Evolutionary conservation across 345 rosid species (phyloP), one percentile per base, ranked within the genome.

Genomic region (Sisymbrium irio): DNA sequence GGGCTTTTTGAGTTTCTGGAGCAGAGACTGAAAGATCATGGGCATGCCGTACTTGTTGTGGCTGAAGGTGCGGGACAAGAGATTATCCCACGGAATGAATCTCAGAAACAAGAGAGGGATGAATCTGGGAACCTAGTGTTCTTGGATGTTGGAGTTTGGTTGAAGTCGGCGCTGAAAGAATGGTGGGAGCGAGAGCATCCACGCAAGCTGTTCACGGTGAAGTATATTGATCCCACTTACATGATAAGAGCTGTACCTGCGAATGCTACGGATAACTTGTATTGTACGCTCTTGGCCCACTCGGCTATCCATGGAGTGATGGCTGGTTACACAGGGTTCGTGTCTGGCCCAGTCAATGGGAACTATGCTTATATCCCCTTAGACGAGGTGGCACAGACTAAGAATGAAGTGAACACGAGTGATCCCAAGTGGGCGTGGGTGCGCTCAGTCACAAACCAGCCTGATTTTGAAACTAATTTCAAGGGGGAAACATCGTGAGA

Each of bases 361-460:
- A 85, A 80, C 86, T 87, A 89, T 69, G 94, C 90, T 0, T 94
- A 91, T 63, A 89, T 94, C 50, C 97, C 97, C 0, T 35, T 94
- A 65, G 86, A 83, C 13, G 96, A 93, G 36, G 90, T 93, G 72
- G 93, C 91, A 2, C 59, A 56, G 71, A 82, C 91, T 20, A 87
- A 73, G 85, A 87, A 91, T 60, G 80, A 72, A 83, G 96, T 91
- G 28, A 71, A 89, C 63, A 71, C 85, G 0, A 80, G 56, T 65
- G 96, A 89, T 69, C 98, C 86, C 68, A 89, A 88, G 78, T 91
- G 98, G 97, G 96, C 96, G 1, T 91, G 97, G 96, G 89, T 94
- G 19, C 88, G 92, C 69, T 88, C 95, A 11, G 86, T 89, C 25
- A 91, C 88, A 64, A 91, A 80, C 65, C 98, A 91, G 73, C 97